phyloP scores from a whole-genome alignment of 1,284 basidiomycete species.

The Trametes sp. region DNA sequence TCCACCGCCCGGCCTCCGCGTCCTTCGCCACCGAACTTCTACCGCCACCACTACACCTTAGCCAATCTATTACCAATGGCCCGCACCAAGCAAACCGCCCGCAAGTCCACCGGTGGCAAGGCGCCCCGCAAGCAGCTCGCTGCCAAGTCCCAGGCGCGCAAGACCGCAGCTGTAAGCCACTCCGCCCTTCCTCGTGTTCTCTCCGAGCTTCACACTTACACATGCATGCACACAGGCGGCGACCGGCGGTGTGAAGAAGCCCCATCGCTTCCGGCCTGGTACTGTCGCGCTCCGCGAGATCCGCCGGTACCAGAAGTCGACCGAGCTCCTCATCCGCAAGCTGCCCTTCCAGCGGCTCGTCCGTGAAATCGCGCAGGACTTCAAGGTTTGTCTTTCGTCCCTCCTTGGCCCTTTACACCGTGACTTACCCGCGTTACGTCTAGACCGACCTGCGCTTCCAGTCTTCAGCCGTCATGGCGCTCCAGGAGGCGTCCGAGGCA shows the following conservation, averaged over 20 bases:
- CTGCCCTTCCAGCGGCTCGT: conserved; percentile 83
- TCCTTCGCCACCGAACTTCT: conserved; percentile 14
- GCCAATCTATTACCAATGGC: conserved; percentile 47
- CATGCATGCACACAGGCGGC: conserved; percentile 35
- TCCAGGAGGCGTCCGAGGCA: conserved; percentile 81
- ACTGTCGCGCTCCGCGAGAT: conserved; percentile 89
- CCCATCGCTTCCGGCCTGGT: conserved; percentile 67
- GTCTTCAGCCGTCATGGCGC: conserved; percentile 76
- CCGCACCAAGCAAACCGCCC: conserved; percentile 81
- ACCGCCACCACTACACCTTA: conserved; percentile 3
- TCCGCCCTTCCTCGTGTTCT: not conserved
- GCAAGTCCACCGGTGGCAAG: conserved; percentile 84
- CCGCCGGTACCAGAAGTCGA: conserved; percentile 85
- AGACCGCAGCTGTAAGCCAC: conserved; percentile 44
- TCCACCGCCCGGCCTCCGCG: not conserved
- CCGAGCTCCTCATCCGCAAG: conserved; percentile 82
- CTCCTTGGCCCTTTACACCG: not conserved
- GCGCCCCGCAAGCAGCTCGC: conserved; percentile 76
- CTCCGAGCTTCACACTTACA: not conserved
- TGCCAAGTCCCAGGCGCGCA: conserved; percentile 64
- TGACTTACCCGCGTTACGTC: conserved; percentile 40
- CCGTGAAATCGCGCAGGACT: conserved; percentile 77
- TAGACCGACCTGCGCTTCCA: conserved; percentile 83
- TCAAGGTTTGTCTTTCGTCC: conserved; percentile 60
- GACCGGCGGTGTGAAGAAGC: conserved; percentile 85